phyloP scores from a whole-genome alignment of 805 yeast genomes.

The Helenozyma rhizophorensis region DNA sequence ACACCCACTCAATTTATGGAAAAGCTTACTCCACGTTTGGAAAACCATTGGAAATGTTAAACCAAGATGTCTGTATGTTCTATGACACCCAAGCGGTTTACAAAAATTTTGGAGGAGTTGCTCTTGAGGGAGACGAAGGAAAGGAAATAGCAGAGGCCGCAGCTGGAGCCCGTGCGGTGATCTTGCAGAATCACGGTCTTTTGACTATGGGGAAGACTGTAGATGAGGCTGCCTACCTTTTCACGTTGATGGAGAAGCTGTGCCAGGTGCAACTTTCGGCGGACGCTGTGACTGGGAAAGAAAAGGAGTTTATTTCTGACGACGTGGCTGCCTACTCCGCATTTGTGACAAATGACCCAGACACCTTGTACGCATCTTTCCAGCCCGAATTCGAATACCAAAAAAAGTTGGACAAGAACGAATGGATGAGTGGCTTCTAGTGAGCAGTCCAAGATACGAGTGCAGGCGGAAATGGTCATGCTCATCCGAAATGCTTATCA shows the following conservation, averaged over 20 bases:
- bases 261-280: constrained; percentile 10
- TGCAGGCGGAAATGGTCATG: not conserved
- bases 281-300: constrained; percentile 1
- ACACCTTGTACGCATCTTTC: constrained; percentile 7
- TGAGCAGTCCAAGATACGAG: not conserved
- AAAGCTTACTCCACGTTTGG: constrained; percentile 8
- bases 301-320: constrained; percentile 4
- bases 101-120: constrained; percentile 9
- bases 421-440: too few species aligned
- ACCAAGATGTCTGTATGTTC: constrained; percentile 9
- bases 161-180: constrained; percentile 4
- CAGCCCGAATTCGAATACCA: constrained; percentile 10
- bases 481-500: not conserved
- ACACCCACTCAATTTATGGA: constrained; percentile 9
- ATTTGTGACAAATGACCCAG: constrained; percentile 4
- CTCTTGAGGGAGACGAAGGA: constrained; percentile 9
- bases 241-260: constrained; percentile 8
- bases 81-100: constrained; percentile 7
- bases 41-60: constrained; percentile 7
- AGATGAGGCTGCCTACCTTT: constrained; percentile 11
- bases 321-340: constrained; percentile 8
- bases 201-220: constrained; percentile 10
- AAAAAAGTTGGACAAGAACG: constrained; percentile 4
- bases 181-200: constrained; percentile 11
- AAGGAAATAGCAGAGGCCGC: constrained; percentile 6